These are phyloP conservation scores for Tulasnella sp. DNA, from an alignment of 768 basidiomycete species.

Conservation along the genomic window DNA sequence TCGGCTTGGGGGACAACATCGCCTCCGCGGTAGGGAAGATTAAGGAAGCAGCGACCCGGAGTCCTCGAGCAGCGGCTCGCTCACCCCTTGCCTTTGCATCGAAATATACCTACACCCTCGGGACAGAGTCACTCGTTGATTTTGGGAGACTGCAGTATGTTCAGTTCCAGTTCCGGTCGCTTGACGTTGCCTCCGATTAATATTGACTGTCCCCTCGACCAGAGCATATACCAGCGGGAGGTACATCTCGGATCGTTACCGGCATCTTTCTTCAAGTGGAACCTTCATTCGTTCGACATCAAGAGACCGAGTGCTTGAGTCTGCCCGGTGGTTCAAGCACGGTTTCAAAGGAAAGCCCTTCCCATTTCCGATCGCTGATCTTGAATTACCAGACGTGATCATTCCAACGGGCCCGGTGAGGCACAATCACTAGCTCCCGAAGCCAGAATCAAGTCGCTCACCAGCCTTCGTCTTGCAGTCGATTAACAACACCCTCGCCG, in stretches of 20 bases:
- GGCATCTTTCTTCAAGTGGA: not conserved
- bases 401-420: constrained; percentile 18
- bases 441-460: not conserved
- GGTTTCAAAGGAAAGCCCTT: constrained; percentile 8
- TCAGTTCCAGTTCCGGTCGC: not conserved
- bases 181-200: not conserved
- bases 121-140: not conserved
- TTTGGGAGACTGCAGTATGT: constrained; percentile 21
- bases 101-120: not conserved
- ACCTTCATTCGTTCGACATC: constrained; percentile 17
- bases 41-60: not conserved
- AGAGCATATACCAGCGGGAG: constrained; percentile 13
- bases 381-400: not conserved
- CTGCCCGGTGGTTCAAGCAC: constrained; percentile 22
- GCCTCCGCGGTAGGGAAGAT: not conserved
- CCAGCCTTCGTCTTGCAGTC: not conserved
- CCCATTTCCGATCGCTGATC: not conserved
- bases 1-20: not conserved
- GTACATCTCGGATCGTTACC: constrained; percentile 6
- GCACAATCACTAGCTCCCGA: not conserved
- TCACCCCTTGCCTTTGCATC: not conserved
- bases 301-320: constrained; percentile 16
- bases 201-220: not conserved
- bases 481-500: constrained; percentile 18
- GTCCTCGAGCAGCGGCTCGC: not conserved